Percentiles rank a stretch among this genome's conserved stretches.
Evolutionary conservation across 257 asterid species (phyloP).

Genomic region (Plantago elongata): DNA sequence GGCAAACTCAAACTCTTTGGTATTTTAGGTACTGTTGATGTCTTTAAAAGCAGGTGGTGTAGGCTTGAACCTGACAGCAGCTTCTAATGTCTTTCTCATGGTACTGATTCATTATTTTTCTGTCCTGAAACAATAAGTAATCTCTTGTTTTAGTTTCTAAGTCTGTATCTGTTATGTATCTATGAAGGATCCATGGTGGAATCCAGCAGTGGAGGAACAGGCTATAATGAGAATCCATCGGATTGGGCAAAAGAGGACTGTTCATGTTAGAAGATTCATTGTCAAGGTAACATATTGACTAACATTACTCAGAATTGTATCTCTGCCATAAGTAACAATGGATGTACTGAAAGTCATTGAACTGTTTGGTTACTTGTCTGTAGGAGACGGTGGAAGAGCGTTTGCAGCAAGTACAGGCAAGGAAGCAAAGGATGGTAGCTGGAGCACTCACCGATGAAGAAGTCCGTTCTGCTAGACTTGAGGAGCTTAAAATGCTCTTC

Average conservation of each 20-base stretch:
- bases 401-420: constrained; percentile 71
- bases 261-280: constrained; percentile 75
- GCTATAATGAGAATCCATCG: constrained; percentile 90
- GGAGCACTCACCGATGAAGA: constrained; percentile 83
- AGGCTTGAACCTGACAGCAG: constrained; percentile 81
- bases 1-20: not conserved
- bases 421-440: constrained; percentile 70
- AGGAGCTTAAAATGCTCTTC: constrained; percentile 79
- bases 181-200: constrained; percentile 92
- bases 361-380: too few relatives aligned
- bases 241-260: constrained; percentile 76
- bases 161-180: not conserved
- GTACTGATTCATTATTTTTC: constrained; percentile 24
- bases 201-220: constrained; percentile 94
- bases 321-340: too few relatives aligned
- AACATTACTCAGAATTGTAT: too few relatives aligned
- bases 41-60: constrained; percentile 86
- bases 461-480: constrained; percentile 65
- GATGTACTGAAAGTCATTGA: not conserved
- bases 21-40: constrained; percentile 57
- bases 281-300: constrained; percentile 45
- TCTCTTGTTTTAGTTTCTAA: too few relatives aligned
- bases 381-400: constrained; percentile 75
- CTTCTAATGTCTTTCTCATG: constrained; percentile 81
- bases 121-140: not conserved